A percentile compares a stretch with the other conserved stretches of the same genome.
Evolutionary conservation across 129 eudicot species (phyloP).

Genomic region (Helianthus annuus): DNA sequence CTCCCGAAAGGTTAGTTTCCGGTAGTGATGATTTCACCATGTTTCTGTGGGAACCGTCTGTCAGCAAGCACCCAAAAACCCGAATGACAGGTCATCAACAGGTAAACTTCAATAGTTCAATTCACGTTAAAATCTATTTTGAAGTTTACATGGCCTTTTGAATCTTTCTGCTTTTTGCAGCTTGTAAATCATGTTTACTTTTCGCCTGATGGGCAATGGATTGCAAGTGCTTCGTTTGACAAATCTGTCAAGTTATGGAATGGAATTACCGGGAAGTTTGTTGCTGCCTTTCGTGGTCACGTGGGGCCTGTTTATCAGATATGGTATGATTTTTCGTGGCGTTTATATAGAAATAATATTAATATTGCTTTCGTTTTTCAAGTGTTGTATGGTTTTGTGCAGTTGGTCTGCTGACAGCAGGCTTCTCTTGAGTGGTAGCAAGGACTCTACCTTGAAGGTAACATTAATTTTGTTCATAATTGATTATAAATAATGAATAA

Average conservation of each 20-base stretch:
- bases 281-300: slow-evolving; percentile 92
- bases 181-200: slow-evolving; percentile 97
- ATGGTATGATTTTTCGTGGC: slow-evolving; percentile 46
- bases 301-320: slow-evolving; percentile 99
- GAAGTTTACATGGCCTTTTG: neutral
- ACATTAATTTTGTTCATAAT: neutral
- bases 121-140: neutral
- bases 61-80: slow-evolving; percentile 86
- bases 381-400: slow-evolving; percentile 34
- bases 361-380: neutral
- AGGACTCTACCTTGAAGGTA: slow-evolving; percentile 96
- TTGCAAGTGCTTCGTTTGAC: slow-evolving; percentile 99
- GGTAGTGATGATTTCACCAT: slow-evolving; percentile 98
- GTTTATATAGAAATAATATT: neutral
- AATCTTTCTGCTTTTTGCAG: slow-evolving; percentile 38
- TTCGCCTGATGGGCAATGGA: slow-evolving; percentile 99
- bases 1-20: slow-evolving; percentile 92
- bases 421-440: slow-evolving; percentile 95
- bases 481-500: neutral
- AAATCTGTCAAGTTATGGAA: slow-evolving; percentile 97
- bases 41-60: slow-evolving; percentile 96
- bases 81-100: slow-evolving; percentile 99
- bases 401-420: slow-evolving; percentile 99
- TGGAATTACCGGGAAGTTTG: slow-evolving; percentile 86
- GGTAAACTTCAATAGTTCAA: slow-evolving; percentile 38